Conservation (phyloP, 257 asterid genomes). For the Prunella vulgaris region DNA sequence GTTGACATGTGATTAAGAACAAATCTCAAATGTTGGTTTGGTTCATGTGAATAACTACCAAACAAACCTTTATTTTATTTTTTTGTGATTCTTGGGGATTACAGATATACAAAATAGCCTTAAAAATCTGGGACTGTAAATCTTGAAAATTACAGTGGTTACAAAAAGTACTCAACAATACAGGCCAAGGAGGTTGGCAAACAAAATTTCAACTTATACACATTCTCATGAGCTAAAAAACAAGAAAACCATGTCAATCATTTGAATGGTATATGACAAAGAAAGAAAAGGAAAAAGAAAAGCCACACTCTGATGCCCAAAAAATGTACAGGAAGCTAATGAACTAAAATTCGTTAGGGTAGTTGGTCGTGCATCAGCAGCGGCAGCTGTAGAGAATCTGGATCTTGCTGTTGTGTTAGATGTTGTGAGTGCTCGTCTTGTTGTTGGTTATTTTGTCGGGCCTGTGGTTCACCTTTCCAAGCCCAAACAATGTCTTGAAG, state of each 20-base stretch:
- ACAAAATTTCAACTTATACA: constrained; percentile 14
- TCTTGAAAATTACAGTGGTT: neutral
- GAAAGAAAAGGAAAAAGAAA: neutral
- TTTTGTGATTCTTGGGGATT: neutral
- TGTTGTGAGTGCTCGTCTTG: constrained; percentile 11
- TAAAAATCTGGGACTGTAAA: neutral
- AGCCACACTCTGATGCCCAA: neutral
- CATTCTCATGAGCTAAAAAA: neutral
- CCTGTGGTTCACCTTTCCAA: constrained; percentile 55
- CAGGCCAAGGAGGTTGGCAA: neutral
- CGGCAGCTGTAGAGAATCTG: neutral
- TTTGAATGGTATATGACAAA: neutral
- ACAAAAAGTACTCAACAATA: neutral
- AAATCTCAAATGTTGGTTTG: neutral
- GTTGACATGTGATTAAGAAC: neutral
- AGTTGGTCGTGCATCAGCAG: constrained; percentile 40
- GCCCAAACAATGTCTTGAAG: constrained; percentile 80
- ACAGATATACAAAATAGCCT: neutral
- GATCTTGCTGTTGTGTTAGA: neutral
- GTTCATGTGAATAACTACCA: neutral
- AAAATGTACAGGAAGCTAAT: too few species aligned
- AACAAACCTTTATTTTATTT: neutral
- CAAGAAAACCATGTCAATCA: constrained; percentile 15
- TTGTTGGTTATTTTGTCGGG: constrained; percentile 7
- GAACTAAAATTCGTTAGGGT: constrained; percentile 29